A percentile compares a stretch with the other conserved stretches of the same genome.
Conservation (phyloP, 2,329 filamentous ascomycete species). For the Pseudogymnoascus destructans region DNA sequence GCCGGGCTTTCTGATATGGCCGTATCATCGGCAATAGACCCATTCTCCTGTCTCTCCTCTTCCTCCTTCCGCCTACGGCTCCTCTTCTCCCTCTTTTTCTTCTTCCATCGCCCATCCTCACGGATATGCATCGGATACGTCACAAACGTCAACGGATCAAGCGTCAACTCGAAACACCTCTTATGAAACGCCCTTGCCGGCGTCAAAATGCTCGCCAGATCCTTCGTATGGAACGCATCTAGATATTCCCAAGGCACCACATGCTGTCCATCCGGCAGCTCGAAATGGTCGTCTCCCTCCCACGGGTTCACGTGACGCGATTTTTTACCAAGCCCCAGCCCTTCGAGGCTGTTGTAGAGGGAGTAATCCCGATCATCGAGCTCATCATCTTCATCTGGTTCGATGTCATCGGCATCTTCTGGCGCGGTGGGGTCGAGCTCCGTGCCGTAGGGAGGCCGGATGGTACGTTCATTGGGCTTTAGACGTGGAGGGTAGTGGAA, state of each 20-base stretch:
- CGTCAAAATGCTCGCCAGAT: conserved; percentile 67
- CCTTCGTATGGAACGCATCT: conserved; percentile 59
- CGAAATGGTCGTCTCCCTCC: conserved; percentile 31
- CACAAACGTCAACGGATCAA: conserved; percentile 68
- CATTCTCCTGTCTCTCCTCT: conserved; percentile 19
- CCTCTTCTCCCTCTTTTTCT: conserved; percentile 36
- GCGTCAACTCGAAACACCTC: conserved; percentile 64
- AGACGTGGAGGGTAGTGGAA: conserved; percentile 69
- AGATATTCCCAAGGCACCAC: conserved; percentile 59
- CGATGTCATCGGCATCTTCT: conserved; percentile 32
- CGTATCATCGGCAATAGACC: conserved; percentile 13
- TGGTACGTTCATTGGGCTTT: conserved; percentile 27
- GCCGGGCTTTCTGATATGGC: conserved; percentile 12
- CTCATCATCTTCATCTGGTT: conserved; percentile 38
- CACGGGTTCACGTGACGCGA: conserved; percentile 19
- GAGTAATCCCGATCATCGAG: conserved; percentile 17
- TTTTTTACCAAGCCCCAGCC: conserved; percentile 11
- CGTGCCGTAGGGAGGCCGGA: conserved; percentile 22
- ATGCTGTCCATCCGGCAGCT: conserved; percentile 42
- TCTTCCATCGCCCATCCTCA: conserved; percentile 65
- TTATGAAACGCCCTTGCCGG: conserved; percentile 68
- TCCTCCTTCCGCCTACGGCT: conserved; percentile 27
- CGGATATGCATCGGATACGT: conserved; percentile 75
- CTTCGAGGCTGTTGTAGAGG: conserved; percentile 15
- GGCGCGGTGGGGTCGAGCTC: conserved; percentile 23